Evolutionary conservation across 345 rosid genomes (phyloP), one percentile per base, ranked within the genome.

Genomic region (Ceriops decandra): DNA sequence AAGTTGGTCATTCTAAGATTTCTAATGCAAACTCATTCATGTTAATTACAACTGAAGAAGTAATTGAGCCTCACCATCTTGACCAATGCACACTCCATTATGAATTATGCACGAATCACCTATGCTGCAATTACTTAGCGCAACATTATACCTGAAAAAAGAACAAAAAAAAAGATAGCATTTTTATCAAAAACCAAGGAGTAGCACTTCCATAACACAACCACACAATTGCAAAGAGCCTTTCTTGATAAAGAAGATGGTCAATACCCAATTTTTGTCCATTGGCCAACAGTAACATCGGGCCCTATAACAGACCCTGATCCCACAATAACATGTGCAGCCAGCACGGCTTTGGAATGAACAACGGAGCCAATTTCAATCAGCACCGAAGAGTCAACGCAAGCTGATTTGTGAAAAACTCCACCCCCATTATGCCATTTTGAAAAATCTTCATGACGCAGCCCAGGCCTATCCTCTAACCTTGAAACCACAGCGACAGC

Each of bases 71-170:
- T 73, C 72, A 91, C 97, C 97, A 83, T 93, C 95, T 81, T 93
- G 96, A 80, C 98, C 98, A 17, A 93, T 77, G 82, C 93, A 85
- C 19, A 72, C 93, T 57, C 98, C 98, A 80, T 79, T 82, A 76
- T 90, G 90, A 46, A 90, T 73, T 26, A 77, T 75, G 80, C 97
- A 88, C 8, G 80, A 86, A 72, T 86, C 85, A 13, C 97, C 96
- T 47, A 93, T 64, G 57, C 52, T 69, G 76, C 97, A 87, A 68
- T 93, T 89, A 66, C 81, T 74, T 17, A 91, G 84, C 7, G 87
- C 83, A 61, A 83, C 87, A 77, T 83, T 85, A 68, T 86, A 89
- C 71, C 97, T 91, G 80, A 2, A 67, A 20, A 33, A 33, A 32
- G 5, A 32, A 32, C n/a, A 22, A 32, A 5, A 32, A 33, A 68